Evolutionary conservation across 108 stramenopile species (phyloP).

Genomic region (Nannochloropsis gaditana): DNA sequence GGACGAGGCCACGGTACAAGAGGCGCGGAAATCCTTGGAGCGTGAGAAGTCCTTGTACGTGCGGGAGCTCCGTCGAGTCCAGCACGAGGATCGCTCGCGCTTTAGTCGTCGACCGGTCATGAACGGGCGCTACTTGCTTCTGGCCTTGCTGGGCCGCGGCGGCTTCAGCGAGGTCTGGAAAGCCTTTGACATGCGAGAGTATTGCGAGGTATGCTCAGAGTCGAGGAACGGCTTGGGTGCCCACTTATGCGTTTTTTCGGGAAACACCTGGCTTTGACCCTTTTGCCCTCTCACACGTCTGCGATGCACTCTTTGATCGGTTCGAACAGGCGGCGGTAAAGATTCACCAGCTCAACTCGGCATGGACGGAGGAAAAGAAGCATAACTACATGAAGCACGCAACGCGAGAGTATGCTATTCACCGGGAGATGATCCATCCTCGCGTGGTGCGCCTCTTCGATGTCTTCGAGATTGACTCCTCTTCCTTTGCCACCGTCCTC

Average conservation of each 20-base stretch:
- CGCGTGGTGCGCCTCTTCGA: conserved; percentile 93
- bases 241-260: too few relatives aligned
- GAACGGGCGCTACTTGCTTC: conserved; percentile 72
- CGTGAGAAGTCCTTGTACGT: conserved; percentile 43
- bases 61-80: conserved; percentile 43
- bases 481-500: conserved; percentile 93
- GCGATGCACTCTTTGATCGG: too few relatives aligned
- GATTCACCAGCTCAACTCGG: conserved; percentile 89
- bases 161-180: conserved; percentile 98
- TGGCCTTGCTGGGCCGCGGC: conserved; percentile 84
- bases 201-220: background rate
- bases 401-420: conserved; percentile 94
- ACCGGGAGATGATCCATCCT: conserved; percentile 85
- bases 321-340: conserved; percentile 81
- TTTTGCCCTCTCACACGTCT: background rate
- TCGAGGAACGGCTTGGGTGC: too few relatives aligned
- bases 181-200: conserved; percentile 69
- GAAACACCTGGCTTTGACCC: background rate
- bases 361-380: conserved; percentile 90
- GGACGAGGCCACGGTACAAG: conserved; percentile 44
- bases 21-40: conserved; percentile 42
- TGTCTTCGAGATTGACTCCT: conserved; percentile 94
- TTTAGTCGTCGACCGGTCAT: conserved; percentile 33
- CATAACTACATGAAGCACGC: conserved; percentile 94
- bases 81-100: conserved; percentile 51